These are phyloP conservation scores for Monosporascus sp. DNA, from an alignment of 2,329 filamentous ascomycete species.

Conservation along the genomic window DNA sequence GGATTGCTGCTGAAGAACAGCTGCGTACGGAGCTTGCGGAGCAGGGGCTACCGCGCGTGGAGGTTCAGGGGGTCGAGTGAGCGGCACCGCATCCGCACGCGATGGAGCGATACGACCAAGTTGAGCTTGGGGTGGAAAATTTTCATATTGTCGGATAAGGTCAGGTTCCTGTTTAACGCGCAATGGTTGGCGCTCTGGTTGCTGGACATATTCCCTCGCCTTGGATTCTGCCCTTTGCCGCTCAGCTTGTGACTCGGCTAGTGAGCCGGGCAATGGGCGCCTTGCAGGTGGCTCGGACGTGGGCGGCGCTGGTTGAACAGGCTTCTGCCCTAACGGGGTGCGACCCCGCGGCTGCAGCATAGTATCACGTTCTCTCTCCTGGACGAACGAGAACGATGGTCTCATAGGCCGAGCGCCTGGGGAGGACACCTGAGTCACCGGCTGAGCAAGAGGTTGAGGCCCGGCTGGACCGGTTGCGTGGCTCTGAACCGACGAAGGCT, in stretches of 20 bases:
- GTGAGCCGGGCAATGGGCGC: constrained; percentile 24
- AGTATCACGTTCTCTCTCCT: constrained; percentile 35
- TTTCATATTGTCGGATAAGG: constrained; percentile 39
- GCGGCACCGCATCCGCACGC: constrained; percentile 35
- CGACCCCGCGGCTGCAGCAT: constrained; percentile 26
- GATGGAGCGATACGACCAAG: constrained; percentile 34
- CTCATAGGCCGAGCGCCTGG: constrained; percentile 38
- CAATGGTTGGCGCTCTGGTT: constrained; percentile 24
- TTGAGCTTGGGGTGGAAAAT: constrained; percentile 34
- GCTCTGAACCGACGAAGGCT: constrained; percentile 17
- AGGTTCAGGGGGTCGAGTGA: constrained; percentile 38
- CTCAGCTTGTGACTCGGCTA: constrained; percentile 25
- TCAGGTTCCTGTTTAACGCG: constrained; percentile 49
- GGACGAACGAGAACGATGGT: constrained; percentile 41
- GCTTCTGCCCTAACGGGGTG: constrained; percentile 24
- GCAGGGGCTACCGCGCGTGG: constrained; percentile 32
- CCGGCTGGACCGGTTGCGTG: constrained; percentile 18
- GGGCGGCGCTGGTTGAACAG: constrained; percentile 19
- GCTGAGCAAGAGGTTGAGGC: constrained; percentile 33
- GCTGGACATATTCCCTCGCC: constrained; percentile 26
- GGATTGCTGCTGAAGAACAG: constrained; percentile 35
- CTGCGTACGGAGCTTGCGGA: constrained; percentile 29
- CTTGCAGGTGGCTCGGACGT: constrained; percentile 22
- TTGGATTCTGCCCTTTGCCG: constrained; percentile 27
- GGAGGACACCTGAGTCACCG: constrained; percentile 41